Evolutionary conservation across 345 rosid species (phyloP).

Genomic region (Conringia planisiliqua): DNA sequence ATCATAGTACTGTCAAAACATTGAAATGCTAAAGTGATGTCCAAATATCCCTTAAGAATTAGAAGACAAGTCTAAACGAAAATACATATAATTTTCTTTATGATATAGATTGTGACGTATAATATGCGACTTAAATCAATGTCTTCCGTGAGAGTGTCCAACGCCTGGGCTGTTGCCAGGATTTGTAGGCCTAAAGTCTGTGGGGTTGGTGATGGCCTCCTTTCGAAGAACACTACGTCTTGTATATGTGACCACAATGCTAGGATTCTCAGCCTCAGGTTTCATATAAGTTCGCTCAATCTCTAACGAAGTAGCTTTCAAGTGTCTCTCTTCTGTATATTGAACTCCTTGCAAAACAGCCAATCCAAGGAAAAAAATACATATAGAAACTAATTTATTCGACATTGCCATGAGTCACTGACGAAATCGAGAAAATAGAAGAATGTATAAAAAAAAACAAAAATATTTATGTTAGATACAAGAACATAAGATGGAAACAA

Average conservation of each 20-base stretch:
- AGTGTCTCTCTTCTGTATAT: slow-evolving; percentile 13
- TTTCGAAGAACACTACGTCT: slow-evolving; percentile 4
- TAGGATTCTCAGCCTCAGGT: not conserved
- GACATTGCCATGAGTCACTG: not conserved
- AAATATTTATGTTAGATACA: not conserved
- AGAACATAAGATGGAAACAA: slow-evolving; percentile 8
- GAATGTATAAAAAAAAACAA: not conserved
- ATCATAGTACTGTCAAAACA: slow-evolving; percentile 13
- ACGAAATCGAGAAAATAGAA: not conserved
- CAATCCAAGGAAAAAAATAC: slow-evolving; percentile 14
- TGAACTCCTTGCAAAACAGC: slow-evolving; percentile 20
- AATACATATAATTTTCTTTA: slow-evolving; percentile 4
- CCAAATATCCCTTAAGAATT: not conserved
- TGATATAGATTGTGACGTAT: not conserved
- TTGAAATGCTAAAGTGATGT: not conserved
- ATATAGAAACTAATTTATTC: slow-evolving; percentile 14
- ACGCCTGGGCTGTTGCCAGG: slow-evolving; percentile 39
- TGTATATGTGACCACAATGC: slow-evolving; percentile 3
- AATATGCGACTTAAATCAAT: not conserved
- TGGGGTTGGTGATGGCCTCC: slow-evolving; percentile 7
- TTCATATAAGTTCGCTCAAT: not conserved
- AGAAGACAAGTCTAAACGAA: not conserved
- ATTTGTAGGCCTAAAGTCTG: slow-evolving; percentile 32
- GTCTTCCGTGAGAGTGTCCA: slow-evolving; percentile 36
- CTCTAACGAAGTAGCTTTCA: slow-evolving; percentile 10